Percentiles rank a stretch among this genome's conserved stretches.
Evolutionary conservation across 192 early-diverging fungal species (phyloP).

Genomic region (Funneliformis mosseae): DNA sequence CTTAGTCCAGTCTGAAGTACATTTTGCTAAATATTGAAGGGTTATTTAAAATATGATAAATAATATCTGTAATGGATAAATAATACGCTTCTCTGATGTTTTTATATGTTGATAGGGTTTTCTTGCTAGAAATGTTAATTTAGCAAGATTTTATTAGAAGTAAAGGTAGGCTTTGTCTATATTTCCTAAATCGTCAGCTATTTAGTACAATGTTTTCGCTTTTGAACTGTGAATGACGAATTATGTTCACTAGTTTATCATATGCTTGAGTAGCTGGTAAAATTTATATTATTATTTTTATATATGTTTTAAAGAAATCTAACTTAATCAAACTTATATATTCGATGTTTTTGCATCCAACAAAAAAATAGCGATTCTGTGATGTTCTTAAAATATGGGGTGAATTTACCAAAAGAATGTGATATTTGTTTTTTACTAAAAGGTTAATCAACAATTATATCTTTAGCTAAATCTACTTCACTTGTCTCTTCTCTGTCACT

Average conservation of each 20-base stretch:
- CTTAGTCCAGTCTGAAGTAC: not conserved
- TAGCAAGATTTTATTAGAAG: not conserved
- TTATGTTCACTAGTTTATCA: not conserved
- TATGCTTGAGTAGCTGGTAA: too few relatives aligned
- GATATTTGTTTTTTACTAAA: too few relatives aligned
- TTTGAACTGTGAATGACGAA: not conserved
- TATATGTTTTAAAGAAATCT: too few relatives aligned
- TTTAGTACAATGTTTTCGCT: not conserved
- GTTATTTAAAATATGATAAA: not conserved
- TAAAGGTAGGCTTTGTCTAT: not conserved
- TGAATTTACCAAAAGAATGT: too few relatives aligned
- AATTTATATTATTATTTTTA: too few relatives aligned
- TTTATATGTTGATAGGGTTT: not conserved
- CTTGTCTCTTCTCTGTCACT: too few relatives aligned
- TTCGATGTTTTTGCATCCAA: too few relatives aligned
- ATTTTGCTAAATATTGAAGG: not conserved
- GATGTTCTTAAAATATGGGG: too few relatives aligned
- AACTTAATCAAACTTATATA: too few relatives aligned
- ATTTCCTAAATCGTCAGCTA: not conserved
- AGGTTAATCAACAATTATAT: too few relatives aligned
- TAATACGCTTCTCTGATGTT: not conserved
- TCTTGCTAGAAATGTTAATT: not conserved
- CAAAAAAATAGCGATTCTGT: too few relatives aligned
- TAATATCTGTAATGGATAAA: not conserved
- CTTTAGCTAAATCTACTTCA: too few relatives aligned